Percentiles rank a stretch among this genome's conserved stretches.
phyloP scores from a whole-genome alignment of 352 stramenopile species.

The Pythium aquatile region DNA sequence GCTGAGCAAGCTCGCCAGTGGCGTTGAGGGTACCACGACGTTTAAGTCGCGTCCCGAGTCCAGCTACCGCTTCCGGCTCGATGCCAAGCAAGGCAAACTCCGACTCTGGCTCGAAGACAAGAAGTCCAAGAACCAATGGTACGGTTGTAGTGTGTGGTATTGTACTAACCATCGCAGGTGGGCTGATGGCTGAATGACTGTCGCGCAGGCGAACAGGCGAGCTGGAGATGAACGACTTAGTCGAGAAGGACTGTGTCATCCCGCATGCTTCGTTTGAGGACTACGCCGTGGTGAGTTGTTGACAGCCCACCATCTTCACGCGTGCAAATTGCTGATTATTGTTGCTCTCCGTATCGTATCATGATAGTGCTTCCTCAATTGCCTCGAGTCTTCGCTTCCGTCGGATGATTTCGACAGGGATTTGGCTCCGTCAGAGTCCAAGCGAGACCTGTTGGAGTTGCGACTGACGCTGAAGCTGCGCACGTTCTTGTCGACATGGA shows the following conservation, averaged over 20 bases:
- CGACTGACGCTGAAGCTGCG: conserved; percentile 7
- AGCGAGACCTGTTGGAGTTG: background rate
- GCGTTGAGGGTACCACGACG: background rate
- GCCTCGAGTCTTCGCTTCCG: background rate
- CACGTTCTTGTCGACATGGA: background rate
- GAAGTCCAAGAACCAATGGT: background rate
- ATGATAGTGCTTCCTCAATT: conserved; percentile 6
- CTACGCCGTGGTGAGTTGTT: conserved; percentile 1
- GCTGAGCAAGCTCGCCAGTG: background rate
- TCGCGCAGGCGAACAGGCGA: background rate
- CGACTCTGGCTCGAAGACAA: background rate
- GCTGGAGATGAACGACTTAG: conserved; percentile 5
- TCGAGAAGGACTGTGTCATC: background rate
- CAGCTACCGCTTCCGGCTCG: background rate
- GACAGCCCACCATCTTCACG: background rate
- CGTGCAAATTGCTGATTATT: too few relatives aligned
- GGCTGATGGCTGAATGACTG: too few relatives aligned
- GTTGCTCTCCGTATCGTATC: too few relatives aligned
- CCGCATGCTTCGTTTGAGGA: background rate
- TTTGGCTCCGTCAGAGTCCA: background rate
- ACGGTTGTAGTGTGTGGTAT: background rate
- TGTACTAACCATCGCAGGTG: too few relatives aligned
- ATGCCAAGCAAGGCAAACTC: background rate
- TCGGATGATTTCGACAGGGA: background rate
- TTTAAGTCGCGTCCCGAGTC: background rate